Evolutionary conservation across 129 eudicot genomes (phyloP), one percentile per base, ranked within the genome.

Genomic region (Flaveria linearis): DNA sequence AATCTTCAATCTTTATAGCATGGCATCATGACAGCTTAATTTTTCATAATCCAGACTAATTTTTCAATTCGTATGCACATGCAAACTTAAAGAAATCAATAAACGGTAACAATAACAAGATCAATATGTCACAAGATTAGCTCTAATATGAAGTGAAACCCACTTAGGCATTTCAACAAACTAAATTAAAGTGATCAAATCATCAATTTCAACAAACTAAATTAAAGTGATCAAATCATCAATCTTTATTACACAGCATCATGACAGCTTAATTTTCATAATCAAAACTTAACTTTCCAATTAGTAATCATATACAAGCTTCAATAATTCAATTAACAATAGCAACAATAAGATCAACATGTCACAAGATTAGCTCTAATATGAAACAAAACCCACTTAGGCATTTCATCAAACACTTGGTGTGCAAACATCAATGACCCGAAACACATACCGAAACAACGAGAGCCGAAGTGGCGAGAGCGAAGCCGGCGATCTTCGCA

Each of bases 391-490:
- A 13, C 36, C 5, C 68, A 23, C 14, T 72, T 18, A 26, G 57
- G 28, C 69, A 43, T 58, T 13, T 57, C 42, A 74, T 22, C 69
- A 60, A 73, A 74, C 78, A 74, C 7, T 74, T 60, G 78, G 55
- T 0, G 14, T 41, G 7, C 47, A 26, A 14, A 63, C 0, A 60
- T 12, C 66, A 60, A 22, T 8, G 25, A 60, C n/a, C 4, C 13
- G 46, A 74, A 10, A 3, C 0, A 84, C 88, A 12, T 85, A 92
- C 98, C 87, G 96, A 86, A 77, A 85, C 93, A 55, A 88, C 76
- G 66, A 92, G 98, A 22, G 98, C 94, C 50, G 98, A 92, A 20
- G 98, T 86, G 58, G 96, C 96, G 16, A 92, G 96, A 49, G 96
- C 98, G 28, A 92, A 86, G 22, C 96, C 94, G 13, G 96, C 96